These are phyloP conservation scores for Echinochloa phyllopogon DNA, from an alignment of 176 grass and related monocot genomes.

Conservation along the genomic window DNA sequence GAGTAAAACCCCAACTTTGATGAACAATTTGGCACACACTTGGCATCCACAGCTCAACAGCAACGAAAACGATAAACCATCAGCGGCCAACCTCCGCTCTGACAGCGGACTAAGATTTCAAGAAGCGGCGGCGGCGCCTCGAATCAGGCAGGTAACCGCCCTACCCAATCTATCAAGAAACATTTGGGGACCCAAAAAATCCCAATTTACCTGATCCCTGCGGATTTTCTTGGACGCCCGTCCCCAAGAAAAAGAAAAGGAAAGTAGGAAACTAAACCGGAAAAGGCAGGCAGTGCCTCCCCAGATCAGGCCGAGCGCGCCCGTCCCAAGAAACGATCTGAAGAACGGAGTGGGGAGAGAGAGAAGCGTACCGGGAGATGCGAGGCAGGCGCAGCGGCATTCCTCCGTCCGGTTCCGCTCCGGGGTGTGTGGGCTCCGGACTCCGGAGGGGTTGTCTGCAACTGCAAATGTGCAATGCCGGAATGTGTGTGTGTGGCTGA, in stretches of 20 bases:
- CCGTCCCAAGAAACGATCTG: slow-evolving; percentile 21
- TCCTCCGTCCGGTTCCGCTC: neutral
- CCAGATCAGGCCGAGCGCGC: slow-evolving; percentile 5
- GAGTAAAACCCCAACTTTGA: neutral
- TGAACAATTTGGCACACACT: neutral
- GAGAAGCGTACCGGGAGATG: slow-evolving; percentile 29
- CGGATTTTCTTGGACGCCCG: neutral
- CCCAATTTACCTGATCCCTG: neutral
- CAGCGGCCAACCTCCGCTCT: neutral
- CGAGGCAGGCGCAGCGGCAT: slow-evolving; percentile 24
- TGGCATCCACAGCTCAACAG: neutral
- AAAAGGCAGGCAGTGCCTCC: no score
- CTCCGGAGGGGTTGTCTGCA: neutral
- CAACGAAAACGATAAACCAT: neutral
- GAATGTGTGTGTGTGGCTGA: neutral
- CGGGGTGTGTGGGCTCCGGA: neutral
- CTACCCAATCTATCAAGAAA: neutral
- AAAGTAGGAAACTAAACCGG: neutral
- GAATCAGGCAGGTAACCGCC: neutral
- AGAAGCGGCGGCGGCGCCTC: neutral
- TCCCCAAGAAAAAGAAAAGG: neutral
- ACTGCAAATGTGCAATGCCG: neutral
- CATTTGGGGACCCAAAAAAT: neutral
- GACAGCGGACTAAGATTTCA: neutral
- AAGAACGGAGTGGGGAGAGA: neutral